Evolutionary conservation across 2,329 filamentous ascomycete species (phyloP).

Genomic region (Ramularia collo-cygni): DNA sequence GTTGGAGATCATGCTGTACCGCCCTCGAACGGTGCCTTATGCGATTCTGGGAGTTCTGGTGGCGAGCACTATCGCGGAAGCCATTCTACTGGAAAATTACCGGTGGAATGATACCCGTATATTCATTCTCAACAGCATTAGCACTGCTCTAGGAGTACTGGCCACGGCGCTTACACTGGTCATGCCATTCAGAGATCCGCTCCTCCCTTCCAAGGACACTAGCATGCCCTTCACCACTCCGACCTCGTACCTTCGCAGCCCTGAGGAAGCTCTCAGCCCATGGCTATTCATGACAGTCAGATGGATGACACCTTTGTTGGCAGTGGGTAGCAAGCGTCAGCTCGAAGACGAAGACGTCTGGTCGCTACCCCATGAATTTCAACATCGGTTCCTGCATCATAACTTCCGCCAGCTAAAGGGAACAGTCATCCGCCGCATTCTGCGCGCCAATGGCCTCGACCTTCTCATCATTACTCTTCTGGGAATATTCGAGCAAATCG

Average conservation of each 20-base stretch:
- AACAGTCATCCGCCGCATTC: constrained; percentile 61
- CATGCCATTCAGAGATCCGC: constrained; percentile 64
- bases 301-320: constrained; percentile 73
- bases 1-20: constrained; percentile 18
- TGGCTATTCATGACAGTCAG: constrained; percentile 81
- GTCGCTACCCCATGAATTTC: constrained; percentile 71
- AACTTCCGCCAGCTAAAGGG: constrained; percentile 67
- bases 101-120: constrained; percentile 4
- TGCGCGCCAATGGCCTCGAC: constrained; percentile 74
- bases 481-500: constrained; percentile 55
- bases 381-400: constrained; percentile 67
- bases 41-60: constrained; percentile 20
- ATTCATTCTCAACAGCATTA: constrained; percentile 6
- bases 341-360: constrained; percentile 76
- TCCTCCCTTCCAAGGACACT: constrained; percentile 50
- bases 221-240: constrained; percentile 51
- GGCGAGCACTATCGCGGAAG: constrained; percentile 18
- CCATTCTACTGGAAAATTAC: constrained; percentile 20
- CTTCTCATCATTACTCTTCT: constrained; percentile 61
- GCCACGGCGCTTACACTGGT: constrained; percentile 51
- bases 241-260: constrained; percentile 56
- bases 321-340: constrained; percentile 55
- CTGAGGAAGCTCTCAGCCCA: constrained; percentile 71
- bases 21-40: constrained; percentile 25
- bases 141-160: constrained; percentile 35